Conservation (phyloP, 2,329 filamentous ascomycete species). For the Colletotrichum sp. region DNA sequence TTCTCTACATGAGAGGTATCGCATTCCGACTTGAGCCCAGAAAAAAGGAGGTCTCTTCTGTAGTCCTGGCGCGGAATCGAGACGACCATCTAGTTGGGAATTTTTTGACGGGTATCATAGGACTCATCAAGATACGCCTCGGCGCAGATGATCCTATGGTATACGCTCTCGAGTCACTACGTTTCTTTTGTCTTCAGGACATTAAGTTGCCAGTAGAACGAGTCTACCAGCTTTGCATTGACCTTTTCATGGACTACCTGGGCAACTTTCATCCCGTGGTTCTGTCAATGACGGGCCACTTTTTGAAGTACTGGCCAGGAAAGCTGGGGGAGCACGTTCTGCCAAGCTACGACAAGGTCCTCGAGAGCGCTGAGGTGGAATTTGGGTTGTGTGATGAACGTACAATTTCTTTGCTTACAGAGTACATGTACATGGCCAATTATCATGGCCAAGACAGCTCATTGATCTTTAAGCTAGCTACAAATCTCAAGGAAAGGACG, state of each 20-base stretch:
- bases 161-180: neutral
- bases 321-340: neutral
- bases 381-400: neutral
- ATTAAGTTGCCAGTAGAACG: neutral
- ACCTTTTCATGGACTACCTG: neutral
- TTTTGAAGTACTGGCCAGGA: neutral
- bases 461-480: neutral
- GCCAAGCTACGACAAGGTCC: neutral
- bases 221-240: neutral
- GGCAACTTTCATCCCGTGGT: neutral
- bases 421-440: neutral
- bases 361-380: neutral
- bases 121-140: neutral
- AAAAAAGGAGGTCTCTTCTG: neutral
- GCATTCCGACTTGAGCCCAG: neutral
- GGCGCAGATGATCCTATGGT: neutral
- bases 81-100: neutral
- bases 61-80: neutral
- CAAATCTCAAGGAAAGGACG: neutral
- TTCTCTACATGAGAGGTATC: neutral
- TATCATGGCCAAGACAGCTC: neutral
- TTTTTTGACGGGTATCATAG: neutral
- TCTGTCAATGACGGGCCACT: neutral
- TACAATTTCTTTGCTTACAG: neutral
- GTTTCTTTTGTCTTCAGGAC: neutral